Base-by-base conservation (phyloP, 1,284 basidiomycete genomes). In the Moesziomyces antarcticus region DNA sequence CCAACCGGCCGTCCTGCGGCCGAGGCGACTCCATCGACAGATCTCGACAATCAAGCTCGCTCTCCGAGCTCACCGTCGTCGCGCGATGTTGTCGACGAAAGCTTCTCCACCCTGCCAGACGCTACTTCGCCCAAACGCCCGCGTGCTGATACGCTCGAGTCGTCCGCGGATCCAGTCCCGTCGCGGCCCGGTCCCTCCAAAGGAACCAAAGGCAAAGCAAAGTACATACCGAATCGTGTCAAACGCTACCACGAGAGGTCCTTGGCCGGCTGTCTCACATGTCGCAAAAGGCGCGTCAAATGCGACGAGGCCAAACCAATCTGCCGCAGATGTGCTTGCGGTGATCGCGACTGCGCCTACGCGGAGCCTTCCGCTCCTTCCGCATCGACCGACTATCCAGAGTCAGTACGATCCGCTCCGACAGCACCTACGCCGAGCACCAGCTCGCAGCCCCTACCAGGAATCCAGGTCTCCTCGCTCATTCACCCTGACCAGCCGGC, bases 171-270 rank as follows among this genome's bases (percentile, higher is more conserved):
- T 21, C 20, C 54, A n/a, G 5, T 20, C 10, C 21, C 41, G 22
- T 24, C 47, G 5, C 49, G 58, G 24, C 47, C 56, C 6, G 63
- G 59, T 9, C 59, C 59, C 1, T 41, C 49, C n/a, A 73, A 68
- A 50, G 70, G 56, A 42, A 54, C 56, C 44, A 73, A 73, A 30
- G 64, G 70, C 47, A 73, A 73, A 44, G 59, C 70, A 25, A 73
- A 73, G 35, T 67, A 64, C 47, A 59, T 73, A 4, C 70, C 64
- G 8, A 68, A 66, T 27, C 63, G 70, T 9, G 56, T 73, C 52
- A 73, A 73, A 22, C 59, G 70, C 27, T 73, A 73, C 49, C 70
- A 73, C 43, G 70, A 73, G 35, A 43, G 70, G 16, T 73, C 70
- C 10, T 49, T 73, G 6, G 60, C 54, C 22, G 70, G 70, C 4